Base-by-base conservation (phyloP, 1,284 basidiomycete species). In the Melampsora americana region DNA sequence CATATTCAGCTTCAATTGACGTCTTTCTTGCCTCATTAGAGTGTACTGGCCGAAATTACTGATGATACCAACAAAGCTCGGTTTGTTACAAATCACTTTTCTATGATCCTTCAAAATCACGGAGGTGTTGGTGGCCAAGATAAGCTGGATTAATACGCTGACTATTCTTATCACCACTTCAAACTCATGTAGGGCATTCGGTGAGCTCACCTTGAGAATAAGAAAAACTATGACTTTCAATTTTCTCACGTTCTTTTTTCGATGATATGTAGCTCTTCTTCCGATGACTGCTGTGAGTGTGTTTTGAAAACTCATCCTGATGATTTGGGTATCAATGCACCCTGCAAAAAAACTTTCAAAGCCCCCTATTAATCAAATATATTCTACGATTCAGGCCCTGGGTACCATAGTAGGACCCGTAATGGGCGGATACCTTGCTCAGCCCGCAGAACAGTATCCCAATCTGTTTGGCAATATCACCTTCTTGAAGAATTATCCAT, bases 51-150 rank as follows among this genome's bases (percentile, higher is more conserved):
- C 32, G 72, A 74, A 46, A 32, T 66, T 28, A 74, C 72, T 42
- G 72, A 74, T 42, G 64, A 67, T 23, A 74, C 72, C 7, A 74
- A 74, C 46, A 66, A 74, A 67, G 72, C 72, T 60, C 46, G 65
- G 72, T 74, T 56, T 12, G 64, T 60, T 56, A 6, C 3, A 56
- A 56, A 42, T 42, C 28, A 35, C 28, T 62, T 62, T 1, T 28
- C 26, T 56, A 5, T 9, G n/a, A 23, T 23, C 26, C 1, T 56
- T 1, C n/a, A 18, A 28, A 56, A 18, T 56, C 53, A 56, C 18
- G 53, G 18, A 1, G 53, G 20, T 56, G 18, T 1, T 14, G 53
- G 7, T 56, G 26, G 12, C 18, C 1, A 1, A 56, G 53, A 56
- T 5, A 53, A 53, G 5, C 32, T 35, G 30, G n/a, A 23, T 62